A percentile compares a stretch with the other conserved stretches of the same genome.
Evolutionary conservation across 2,329 filamentous ascomycete species (phyloP).

Genomic region (Fusarium nanum): DNA sequence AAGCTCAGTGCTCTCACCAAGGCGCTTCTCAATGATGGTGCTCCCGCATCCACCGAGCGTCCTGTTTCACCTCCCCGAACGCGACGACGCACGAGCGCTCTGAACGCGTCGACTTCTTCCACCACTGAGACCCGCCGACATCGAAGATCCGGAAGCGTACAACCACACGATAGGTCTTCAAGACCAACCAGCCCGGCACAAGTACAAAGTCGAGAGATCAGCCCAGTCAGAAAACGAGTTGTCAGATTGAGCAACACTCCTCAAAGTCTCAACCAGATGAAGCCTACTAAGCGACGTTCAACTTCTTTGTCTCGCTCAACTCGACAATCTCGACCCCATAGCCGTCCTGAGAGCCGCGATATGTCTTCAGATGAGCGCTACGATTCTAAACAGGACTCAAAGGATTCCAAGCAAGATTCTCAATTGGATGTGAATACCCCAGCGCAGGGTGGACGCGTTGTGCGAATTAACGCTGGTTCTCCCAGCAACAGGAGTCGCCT

Average conservation of each 20-base stretch:
- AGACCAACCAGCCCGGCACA: conserved; percentile 57
- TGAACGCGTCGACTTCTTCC: conserved; percentile 59
- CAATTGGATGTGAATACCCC: conserved; percentile 65
- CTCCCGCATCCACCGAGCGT: conserved; percentile 57
- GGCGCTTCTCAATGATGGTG: conserved; percentile 77
- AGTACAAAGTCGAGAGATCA: conserved; percentile 59
- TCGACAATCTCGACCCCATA: conserved; percentile 49
- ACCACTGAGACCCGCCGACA: conserved; percentile 58
- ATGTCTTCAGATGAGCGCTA: conserved; percentile 56
- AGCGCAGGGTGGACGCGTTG: conserved; percentile 62
- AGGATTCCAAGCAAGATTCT: conserved; percentile 43
- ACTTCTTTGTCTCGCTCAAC: conserved; percentile 60
- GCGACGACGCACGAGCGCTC: conserved; percentile 61
- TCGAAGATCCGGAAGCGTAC: conserved; percentile 61
- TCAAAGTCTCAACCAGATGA: conserved; percentile 56
- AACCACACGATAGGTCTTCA: conserved; percentile 55
- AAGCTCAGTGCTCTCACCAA: conserved; percentile 94
- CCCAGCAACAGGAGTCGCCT: conserved; percentile 58
- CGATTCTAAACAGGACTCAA: conserved; percentile 43
- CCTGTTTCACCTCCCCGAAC: conserved; percentile 60
- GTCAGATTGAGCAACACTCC: conserved; percentile 67
- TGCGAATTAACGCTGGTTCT: conserved; percentile 66
- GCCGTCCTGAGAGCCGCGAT: conserved; percentile 57
- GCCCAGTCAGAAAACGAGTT: conserved; percentile 67
- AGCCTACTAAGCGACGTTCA: conserved; percentile 60